These are phyloP conservation scores for Kluyveromyces nonfermentans DNA, from an alignment of 805 yeast genomes.

Conservation along the genomic window DNA sequence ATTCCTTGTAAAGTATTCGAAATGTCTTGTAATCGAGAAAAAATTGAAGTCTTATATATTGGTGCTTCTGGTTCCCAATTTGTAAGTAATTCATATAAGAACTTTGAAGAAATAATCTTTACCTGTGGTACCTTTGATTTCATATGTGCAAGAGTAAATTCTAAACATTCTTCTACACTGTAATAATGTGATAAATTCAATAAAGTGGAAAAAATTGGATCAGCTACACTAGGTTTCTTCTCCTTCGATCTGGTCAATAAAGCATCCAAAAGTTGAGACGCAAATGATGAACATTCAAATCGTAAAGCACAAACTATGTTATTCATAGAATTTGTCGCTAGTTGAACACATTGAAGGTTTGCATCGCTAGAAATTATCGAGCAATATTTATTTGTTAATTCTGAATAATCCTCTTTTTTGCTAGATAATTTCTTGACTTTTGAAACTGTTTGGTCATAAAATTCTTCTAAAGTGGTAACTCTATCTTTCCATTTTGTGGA, in stretches of 20 bases:
- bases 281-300: conserved; percentile 32
- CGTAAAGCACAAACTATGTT: conserved; percentile 59
- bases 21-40: conserved; percentile 27
- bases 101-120: conserved; percentile 59
- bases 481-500: conserved; percentile 87
- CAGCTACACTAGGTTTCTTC: conserved; percentile 69
- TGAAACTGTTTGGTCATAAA: conserved; percentile 33
- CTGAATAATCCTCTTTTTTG: conserved; percentile 50
- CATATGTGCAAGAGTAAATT: conserved; percentile 50
- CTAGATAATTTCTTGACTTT: conserved; percentile 48
- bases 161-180: conserved; percentile 46
- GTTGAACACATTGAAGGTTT: conserved; percentile 74
- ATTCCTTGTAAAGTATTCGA: conserved; percentile 49
- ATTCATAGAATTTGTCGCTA: conserved; percentile 61
- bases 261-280: conserved; percentile 42
- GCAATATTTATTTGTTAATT: conserved; percentile 52
- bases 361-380: conserved; percentile 72
- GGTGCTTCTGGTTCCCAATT: conserved; percentile 10
- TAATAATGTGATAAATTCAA: conserved; percentile 51
- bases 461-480: conserved; percentile 70
- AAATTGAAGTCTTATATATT: conserved; percentile 3
- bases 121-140: conserved; percentile 78
- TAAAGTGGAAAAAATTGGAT: conserved; percentile 57
- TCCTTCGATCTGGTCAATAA: conserved; percentile 80
- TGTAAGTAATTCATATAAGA: conserved; percentile 53